Percentiles rank a stretch among this genome's conserved stretches.
phyloP scores from a whole-genome alignment of 306 rosid genomes.

The Aeschynomene evenia region DNA sequence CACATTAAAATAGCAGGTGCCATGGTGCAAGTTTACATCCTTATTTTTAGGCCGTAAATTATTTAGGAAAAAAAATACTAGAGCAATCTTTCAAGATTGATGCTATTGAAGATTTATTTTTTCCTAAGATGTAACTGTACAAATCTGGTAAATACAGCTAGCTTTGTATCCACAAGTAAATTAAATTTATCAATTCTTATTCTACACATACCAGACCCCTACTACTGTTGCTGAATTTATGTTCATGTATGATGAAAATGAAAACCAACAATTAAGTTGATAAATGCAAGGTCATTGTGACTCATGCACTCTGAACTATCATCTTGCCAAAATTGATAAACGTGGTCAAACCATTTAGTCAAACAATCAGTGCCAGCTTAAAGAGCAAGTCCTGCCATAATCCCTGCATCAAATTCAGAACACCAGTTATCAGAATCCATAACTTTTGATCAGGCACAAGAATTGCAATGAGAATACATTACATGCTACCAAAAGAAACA shows the following conservation, averaged over 20 bases:
- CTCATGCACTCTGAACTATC: constrained; percentile 30
- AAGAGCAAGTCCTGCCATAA: constrained; percentile 35
- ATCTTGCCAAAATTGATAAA: constrained; percentile 31
- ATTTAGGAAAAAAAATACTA: background rate
- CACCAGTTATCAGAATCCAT: constrained; percentile 2
- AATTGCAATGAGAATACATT: background rate
- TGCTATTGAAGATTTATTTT: constrained; percentile 36
- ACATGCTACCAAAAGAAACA: background rate
- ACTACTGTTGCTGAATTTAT: constrained; percentile 35
- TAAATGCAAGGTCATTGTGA: constrained; percentile 24
- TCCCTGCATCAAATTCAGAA: constrained; percentile 38
- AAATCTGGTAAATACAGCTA: constrained; percentile 42
- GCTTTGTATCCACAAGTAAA: constrained; percentile 50
- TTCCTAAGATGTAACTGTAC: constrained; percentile 57
- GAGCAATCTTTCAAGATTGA: constrained; percentile 23
- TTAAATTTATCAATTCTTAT: constrained; percentile 48
- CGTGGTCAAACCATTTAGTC: constrained; percentile 22
- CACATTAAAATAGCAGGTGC: background rate
- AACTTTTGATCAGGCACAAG: background rate
- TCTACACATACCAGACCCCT: constrained; percentile 49
- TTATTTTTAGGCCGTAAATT: constrained; percentile 5
- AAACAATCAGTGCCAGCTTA: constrained; percentile 34
- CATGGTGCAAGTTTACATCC: background rate
- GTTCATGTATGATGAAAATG: constrained; percentile 31
- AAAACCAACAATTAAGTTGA: constrained; percentile 22